Evolutionary conservation across 306 rosid species (phyloP), one percentile per base, ranked within the genome.

Genomic region (Carpinus fangiana): DNA sequence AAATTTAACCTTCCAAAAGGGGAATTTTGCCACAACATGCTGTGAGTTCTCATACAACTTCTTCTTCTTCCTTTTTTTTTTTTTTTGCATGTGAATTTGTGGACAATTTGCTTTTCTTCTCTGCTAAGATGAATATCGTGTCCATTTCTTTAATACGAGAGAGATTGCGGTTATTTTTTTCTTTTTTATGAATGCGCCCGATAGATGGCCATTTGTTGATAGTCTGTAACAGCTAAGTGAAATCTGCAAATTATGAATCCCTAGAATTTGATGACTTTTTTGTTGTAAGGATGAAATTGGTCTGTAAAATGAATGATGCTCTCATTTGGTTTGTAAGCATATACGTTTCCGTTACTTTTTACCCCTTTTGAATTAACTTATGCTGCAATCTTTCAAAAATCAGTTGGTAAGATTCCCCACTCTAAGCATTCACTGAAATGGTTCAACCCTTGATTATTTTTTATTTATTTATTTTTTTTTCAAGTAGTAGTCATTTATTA

Each of bases 11-110:
- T 96, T 73, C 98, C 99, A 4, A 91, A 77, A 79, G 99, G 98
- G 81, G 97, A 96, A 67, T 96, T 96, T 87, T 41, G 81, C n/a
- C 99, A 96, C 88, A 96, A 96, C 82, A 96, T 96, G 99, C 97
- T 93, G 99, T 96, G 87, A 89, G 97, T 96, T 73, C 80, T 73
- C 72, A 67, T 31, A 56, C 43, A 10, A 67, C 21, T 62, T 18
- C 34, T 31, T 31, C 3, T 31, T 2, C 26, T 23, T 23, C 26
- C 1, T 31, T 2, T 31, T 31, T 31, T 41, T 57, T 78, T 46
- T 73, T 43, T 52, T 72, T 74, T 31, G 3, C 5, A 74, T 78
- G 52, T 54, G 75, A 62, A 67, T 61, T 50, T 70, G 48, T 55
- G 43, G 47, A 68, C 61, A 56, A 18, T 64, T 8, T 38, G 72